Base-by-base conservation (phyloP, 1,139 yeast genomes). In the Geotrichum australiense region DNA sequence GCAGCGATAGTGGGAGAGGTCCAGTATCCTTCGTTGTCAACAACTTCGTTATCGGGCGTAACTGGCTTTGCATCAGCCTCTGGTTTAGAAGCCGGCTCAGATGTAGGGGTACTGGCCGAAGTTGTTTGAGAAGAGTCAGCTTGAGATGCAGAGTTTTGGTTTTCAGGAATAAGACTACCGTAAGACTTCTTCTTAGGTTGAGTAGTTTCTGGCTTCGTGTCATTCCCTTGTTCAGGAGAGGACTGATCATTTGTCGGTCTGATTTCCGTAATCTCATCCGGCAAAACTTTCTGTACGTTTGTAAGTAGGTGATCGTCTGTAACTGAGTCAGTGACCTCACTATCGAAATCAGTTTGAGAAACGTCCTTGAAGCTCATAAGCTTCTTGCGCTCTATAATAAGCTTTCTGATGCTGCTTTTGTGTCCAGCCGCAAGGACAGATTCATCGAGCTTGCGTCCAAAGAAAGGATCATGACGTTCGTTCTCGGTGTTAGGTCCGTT, bases 11-110 rank as follows among this genome's bases (percentile, higher is more conserved):
- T 68, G 18, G 98, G 98, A 2, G 84, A 74, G 39, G 80, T 80
- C 87, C 94, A 91, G 62, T 89, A 93, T 2, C 91, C 95, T 37
- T 81, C 76, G 23, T 76, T 80, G 36, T 71, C 71, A 30, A 63
- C 67, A 29, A 68, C 58, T 35, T 68, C 67, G 36, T 68, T 70
- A 37, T 68, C 71, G 11, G 47, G 37, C 16, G 11, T 24, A 6
- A 22, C 32, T 5, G 28, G 37, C n/a, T 19, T 15, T 3, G n/a
- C 12, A 3, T 25, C 23, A 5, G 24, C 20, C 10, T 8, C 34
- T 4, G 25, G 35, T 10, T 5, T 22, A 8, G 19, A 4, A 3
- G 16, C 14, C 20, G 34, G 5, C 20, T 3, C 24, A 31, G 34
- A 5, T 10, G 30, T 24, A 18, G 38, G 8, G 11, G 22, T 21